Percentiles rank a stretch among this genome's conserved stretches.
These are phyloP conservation scores for Erodium trifolium DNA, from an alignment of 441 rosid species.

Conservation along the genomic window DNA sequence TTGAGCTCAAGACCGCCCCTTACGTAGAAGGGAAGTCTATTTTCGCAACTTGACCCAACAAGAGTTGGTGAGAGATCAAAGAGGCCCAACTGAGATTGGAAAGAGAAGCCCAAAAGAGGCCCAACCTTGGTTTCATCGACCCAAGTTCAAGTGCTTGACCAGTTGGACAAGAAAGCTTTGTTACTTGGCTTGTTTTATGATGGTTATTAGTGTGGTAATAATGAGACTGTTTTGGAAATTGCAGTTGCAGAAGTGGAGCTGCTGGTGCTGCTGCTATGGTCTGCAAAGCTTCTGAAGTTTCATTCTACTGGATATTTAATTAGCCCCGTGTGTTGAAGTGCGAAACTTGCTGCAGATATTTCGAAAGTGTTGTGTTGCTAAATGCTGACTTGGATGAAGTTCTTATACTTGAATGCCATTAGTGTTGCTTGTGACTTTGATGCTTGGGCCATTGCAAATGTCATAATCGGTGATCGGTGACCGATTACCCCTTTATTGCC, in stretches of 20 bases:
- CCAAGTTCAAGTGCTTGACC: no score
- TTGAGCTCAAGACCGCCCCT: no score
- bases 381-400: no score
- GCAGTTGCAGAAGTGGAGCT: conserved; percentile 28
- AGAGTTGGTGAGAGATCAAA: no score
- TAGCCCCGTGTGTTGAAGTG: background rate
- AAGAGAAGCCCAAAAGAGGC: no score
- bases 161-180: no score
- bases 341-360: background rate
- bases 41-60: no score
- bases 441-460: conserved; percentile 25
- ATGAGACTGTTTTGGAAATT: conserved; percentile 11
- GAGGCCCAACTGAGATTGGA: no score
- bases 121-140: no score
- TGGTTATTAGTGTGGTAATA: conserved; percentile 12
- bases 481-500: conserved; percentile 19
- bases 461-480: conserved; percentile 23
- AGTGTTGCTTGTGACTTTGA: no score
- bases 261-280: conserved; percentile 21
- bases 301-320: conserved; percentile 24
- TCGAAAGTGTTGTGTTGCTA: conserved; percentile 33
- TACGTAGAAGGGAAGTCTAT: no score
- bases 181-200: conserved; percentile 7
- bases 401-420: conserved; percentile 34
- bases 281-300: conserved; percentile 26